Conservation (phyloP, 345 rosid genomes). For the Rhodamnia argentea region DNA sequence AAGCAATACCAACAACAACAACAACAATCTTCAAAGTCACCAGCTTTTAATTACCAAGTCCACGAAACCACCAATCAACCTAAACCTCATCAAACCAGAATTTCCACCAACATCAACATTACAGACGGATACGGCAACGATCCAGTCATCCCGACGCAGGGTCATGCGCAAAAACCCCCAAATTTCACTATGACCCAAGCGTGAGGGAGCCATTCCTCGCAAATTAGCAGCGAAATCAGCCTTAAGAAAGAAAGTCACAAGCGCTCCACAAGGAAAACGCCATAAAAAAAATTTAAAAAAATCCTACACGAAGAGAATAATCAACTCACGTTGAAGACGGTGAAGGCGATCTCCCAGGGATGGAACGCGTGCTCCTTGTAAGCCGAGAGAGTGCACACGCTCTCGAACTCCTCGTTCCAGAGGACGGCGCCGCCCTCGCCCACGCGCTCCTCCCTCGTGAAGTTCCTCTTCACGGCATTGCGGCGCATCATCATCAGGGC, state of each 20-base stretch:
- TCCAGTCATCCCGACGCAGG: neutral
- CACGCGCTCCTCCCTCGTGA: conserved; percentile 50
- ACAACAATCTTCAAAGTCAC: neutral
- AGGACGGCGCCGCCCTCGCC: conserved; percentile 37
- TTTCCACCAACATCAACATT: neutral
- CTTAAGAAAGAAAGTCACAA: neutral
- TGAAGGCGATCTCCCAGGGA: conserved; percentile 93
- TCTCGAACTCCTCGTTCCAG: conserved; percentile 88
- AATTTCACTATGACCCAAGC: neutral
- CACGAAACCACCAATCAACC: neutral
- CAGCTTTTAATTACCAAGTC: neutral
- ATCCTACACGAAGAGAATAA: neutral
- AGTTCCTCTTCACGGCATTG: conserved; percentile 63
- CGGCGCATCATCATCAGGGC: conserved; percentile 65
- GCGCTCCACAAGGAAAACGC: neutral
- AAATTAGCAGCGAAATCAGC: neutral
- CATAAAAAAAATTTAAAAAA: neutral
- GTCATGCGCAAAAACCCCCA: neutral
- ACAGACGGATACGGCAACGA: neutral
- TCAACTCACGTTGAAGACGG: conserved; percentile 56
- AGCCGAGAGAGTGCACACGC: conserved; percentile 54
- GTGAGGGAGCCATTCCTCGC: neutral
- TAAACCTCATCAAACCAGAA: neutral
- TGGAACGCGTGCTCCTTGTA: conserved; percentile 66
- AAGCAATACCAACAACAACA: neutral